Evolutionary conservation across 2,329 filamentous ascomycete genomes (phyloP).

Genomic region (Coniella lustricola): DNA sequence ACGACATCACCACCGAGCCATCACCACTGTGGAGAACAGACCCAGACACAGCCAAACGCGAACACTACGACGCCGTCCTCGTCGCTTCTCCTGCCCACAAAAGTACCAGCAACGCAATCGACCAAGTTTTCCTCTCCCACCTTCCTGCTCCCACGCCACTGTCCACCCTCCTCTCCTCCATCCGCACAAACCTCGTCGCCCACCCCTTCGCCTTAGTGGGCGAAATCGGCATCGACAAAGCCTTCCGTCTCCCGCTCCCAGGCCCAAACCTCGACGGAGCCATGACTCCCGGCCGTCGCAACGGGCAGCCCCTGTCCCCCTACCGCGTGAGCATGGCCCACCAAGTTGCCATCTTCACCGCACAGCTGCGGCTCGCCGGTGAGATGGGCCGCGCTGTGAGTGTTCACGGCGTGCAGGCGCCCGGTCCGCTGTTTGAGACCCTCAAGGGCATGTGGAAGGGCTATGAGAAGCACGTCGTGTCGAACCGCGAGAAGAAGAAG

Average conservation of each 20-base stretch:
- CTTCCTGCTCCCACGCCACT: constrained; percentile 57
- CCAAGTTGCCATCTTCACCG: constrained; percentile 57
- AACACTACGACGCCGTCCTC: constrained; percentile 63
- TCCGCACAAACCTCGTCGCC: constrained; percentile 44
- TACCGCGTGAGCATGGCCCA: constrained; percentile 63
- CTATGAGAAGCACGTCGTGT: constrained; percentile 54
- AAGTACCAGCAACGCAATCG: constrained; percentile 22
- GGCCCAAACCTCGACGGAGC: constrained; percentile 37
- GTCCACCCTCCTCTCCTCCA: constrained; percentile 50
- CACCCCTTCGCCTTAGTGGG: constrained; percentile 63
- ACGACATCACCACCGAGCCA: constrained; percentile 36
- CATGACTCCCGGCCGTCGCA: constrained; percentile 62
- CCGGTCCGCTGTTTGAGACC: constrained; percentile 61
- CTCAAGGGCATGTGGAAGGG: constrained; percentile 64
- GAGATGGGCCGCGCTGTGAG: constrained; percentile 59
- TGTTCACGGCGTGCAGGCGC: constrained; percentile 69
- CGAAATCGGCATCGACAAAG: constrained; percentile 71
- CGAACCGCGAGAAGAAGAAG: constrained; percentile 49
- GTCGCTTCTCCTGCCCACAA: constrained; percentile 36
- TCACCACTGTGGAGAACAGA: constrained; percentile 26
- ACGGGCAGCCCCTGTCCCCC: constrained; percentile 60
- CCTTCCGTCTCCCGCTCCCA: constrained; percentile 61
- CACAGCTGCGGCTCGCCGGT: constrained; percentile 66
- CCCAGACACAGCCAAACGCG: constrained; percentile 32
- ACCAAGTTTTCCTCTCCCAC: constrained; percentile 35